Evolutionary conservation across 805 yeast genomes (phyloP), one percentile per base, ranked within the genome.

Genomic region (Kluyveromyces nonfermentans): DNA sequence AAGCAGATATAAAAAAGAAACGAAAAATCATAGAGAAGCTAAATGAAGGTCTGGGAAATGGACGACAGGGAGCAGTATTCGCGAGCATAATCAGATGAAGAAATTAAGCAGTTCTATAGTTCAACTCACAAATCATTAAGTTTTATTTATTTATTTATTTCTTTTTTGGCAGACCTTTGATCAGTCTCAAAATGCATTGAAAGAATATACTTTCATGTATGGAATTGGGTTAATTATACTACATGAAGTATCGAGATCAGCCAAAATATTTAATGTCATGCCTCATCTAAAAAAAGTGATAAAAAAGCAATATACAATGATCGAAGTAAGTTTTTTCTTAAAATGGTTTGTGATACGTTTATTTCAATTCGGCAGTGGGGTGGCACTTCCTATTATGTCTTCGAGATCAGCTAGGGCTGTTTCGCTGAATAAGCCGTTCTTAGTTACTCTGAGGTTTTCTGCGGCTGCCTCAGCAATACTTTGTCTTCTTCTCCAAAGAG

Each of bases 361-460:
- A 44, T 48, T 7, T 43, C 39, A 40, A 14, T 32, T 20, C 15
- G 31, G 37, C 9, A 40, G 31, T 17, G 30, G 34, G 8, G 33
- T n/a, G 14, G 41, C 30, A 15, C 41, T 37, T 16, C 55, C 57
- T 15, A 63, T 50, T 38, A 60, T 68, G 44, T 83, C 85, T 55
- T 85, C 93, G 34, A 85, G 85, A 54, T 81, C 85, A 8, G 79
- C 78, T 54, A 85, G 61, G 2, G 86, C 80, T 46, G 76, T 77
- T 59, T 84, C 93, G 56, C 83, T 81, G 59, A 84, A 84, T 44
- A 85, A 64, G 5, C 94, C 94, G 49, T 78, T 76, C 54, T 77
- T 82, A 0, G 94, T 85, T 16, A 82, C 78, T 49, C 90, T 68
- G 52, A 78, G 67, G 9, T 89, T 89, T 57, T 84, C 90, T 8